Evolutionary conservation across 768 basidiomycete genomes (phyloP), one percentile per base, ranked within the genome.

Genomic region (Gymnopilus junonius): DNA sequence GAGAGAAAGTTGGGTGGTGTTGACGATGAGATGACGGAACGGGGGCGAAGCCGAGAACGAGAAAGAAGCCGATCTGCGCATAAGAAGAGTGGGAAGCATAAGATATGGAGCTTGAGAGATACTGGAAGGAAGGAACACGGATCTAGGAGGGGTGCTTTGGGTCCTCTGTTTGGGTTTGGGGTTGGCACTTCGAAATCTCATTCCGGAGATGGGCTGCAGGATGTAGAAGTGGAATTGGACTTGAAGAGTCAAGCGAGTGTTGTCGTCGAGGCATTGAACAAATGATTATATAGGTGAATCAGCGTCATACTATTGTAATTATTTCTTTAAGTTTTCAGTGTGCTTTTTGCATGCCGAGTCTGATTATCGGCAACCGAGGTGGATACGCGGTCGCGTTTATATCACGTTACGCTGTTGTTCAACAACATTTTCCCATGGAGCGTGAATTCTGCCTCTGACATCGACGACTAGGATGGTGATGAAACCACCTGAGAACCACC

Each of bases 31-130:
- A 64, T 69, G 67, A 71, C 75, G 55, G 70, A 70, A 34, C 69
- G 75, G 32, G 74, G 76, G 15, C 23, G 54, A 40, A 27, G 71
- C 37, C 69, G 75, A 40, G 75, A 75, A 8, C 62, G 75, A 31
- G 71, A 74, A 57, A 67, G 73, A 43, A 59, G 54, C 29, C 23
- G 20, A 4, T 65, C 66, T 10, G 43, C 55, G 2, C 62, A 62
- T 58, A 53, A 59, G 21, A 58, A 61, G 46, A 54, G 62, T 10
- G 48, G 40, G 3, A 58, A 29, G 23, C 32, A 50, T 8, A 32
- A 15, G 31, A 20, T 11, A 25, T 34, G 45, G 27, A 25, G 51
- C 23, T 15, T 51, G 31, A 51, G n/a, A 32, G 48, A 29, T 17
- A 51, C 29, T 10, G n/a, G 48, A 23, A 23, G 21, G 23, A 27